Percentiles rank a stretch among this genome's conserved stretches.
Conservation (phyloP, 441 rosid genomes). For the Daphne laureola region DNA sequence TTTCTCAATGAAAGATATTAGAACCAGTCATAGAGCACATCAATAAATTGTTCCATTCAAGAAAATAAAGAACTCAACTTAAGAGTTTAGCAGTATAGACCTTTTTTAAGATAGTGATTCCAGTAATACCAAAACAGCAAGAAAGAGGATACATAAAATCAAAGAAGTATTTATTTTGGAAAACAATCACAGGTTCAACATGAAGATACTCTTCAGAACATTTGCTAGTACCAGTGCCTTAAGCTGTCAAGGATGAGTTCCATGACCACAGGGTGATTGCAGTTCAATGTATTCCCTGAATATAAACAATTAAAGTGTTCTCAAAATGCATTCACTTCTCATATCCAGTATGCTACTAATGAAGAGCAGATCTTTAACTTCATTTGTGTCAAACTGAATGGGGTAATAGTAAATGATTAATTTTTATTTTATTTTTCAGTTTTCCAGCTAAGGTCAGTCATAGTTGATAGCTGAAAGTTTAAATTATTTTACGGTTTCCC, state of each 20-base stretch:
- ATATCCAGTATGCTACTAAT: conserved; percentile 6
- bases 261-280: conserved; percentile 93
- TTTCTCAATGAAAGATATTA: no score
- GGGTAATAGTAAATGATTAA: not conserved
- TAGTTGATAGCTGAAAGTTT: no score
- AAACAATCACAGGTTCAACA: not conserved
- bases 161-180: no score
- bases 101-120: not conserved
- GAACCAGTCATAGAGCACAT: no score
- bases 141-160: not conserved
- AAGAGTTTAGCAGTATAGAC: not conserved
- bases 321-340: conserved; percentile 3
- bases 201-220: conserved; percentile 4
- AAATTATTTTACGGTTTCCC: no score
- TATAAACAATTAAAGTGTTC: conserved; percentile 16
- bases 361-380: conserved; percentile 4
- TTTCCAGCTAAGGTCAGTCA: no score
- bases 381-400: conserved; percentile 5
- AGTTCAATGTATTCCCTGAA: conserved; percentile 89
- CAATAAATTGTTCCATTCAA: no score
- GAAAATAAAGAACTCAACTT: no score
- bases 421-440: no score
- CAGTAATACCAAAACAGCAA: not conserved
- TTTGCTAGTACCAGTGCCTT: conserved; percentile 71
- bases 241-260: conserved; percentile 87